Evolutionary conservation across 257 asterid genomes (phyloP), one percentile per base, ranked within the genome.

Genomic region (Rubia yunnanensis): DNA sequence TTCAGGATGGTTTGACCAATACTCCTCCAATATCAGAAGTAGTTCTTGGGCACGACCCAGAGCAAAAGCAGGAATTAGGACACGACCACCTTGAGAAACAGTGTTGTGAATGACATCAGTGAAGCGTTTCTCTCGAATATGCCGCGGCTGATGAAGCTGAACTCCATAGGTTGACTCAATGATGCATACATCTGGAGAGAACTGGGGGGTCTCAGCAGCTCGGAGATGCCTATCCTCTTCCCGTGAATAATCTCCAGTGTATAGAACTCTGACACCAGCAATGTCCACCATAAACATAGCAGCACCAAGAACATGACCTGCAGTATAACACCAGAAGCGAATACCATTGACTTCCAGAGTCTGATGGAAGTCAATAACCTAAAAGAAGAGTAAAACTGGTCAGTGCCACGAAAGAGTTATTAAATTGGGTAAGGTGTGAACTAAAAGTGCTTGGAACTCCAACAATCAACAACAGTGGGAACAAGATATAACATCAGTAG

Each of bases 251-350:
- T 94, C 99, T 62, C 99, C 97, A 5, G 99, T 94, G 69, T 94
- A 94, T 71, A 94, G 99, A 65, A 94, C 91, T 38, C 95, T 92
- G 7, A 90, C 95, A 44, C 97, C 97, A 63, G 99, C 99, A 79
- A 94, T 94, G 75, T 91, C 97, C 17, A 94, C 99, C 99, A 90
- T 88, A 74, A 94, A 94, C 99, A 94, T 94, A 76, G 99, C 97
- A 65, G 99, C 99, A 72, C 99, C 99, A 65, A 94, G 99, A 49
- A 94, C 99, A 66, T 94, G 99, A 22, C 99, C 98, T 15, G 99
- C 99, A 32, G 99, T 94, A 59, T 94, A 94, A 77, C 99, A 90
- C 99, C 99, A 94, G 81, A 94, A 94, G 58, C 97, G 95, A 69
- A 94, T 85, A 23, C 96, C 98, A 27, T 90, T 86, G 32, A 94